Evolutionary conservation across 345 rosid genomes (phyloP).

Genomic region (Brassica rapa): DNA sequence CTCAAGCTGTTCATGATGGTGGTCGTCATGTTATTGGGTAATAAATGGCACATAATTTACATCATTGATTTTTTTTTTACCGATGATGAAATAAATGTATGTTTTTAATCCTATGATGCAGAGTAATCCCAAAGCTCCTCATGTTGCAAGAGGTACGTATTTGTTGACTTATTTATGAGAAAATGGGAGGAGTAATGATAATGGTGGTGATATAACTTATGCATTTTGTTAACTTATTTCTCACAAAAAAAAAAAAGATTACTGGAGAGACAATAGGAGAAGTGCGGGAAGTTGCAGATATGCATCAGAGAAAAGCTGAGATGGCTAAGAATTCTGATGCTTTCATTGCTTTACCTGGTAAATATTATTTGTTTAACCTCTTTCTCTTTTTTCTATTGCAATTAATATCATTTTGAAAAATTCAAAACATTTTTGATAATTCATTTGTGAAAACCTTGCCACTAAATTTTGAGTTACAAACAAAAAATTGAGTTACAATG

Average conservation of each 20-base stretch:
- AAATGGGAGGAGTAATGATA: conserved; percentile 3
- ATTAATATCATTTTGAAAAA: neutral
- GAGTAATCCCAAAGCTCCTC: conserved; percentile 56
- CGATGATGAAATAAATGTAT: neutral
- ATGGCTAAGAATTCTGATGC: conserved; percentile 59
- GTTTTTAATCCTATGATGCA: conserved; percentile 22
- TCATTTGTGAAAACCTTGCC: neutral
- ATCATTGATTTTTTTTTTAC: neutral
- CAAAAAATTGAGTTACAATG: no score
- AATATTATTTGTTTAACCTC: conserved; percentile 2
- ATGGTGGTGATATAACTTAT: neutral
- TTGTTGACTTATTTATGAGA: neutral
- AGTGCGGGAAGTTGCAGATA: conserved; percentile 47
- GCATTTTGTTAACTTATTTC: neutral
- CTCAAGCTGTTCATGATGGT: conserved; percentile 96
- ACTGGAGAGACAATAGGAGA: conserved; percentile 53
- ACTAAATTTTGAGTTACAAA: neutral
- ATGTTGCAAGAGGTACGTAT: conserved; percentile 50
- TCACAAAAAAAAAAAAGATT: conserved; percentile 31
- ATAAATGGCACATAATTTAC: neutral
- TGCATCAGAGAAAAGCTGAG: conserved; percentile 65
- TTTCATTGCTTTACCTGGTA: conserved; percentile 56
- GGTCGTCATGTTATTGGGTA: conserved; percentile 99
- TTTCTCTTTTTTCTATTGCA: neutral
- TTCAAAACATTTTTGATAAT: neutral